Evolutionary conservation across 164 flowering plant genomes (phyloP), one percentile per base, ranked within the genome.

Genomic region (Umbellularia californica): DNA sequence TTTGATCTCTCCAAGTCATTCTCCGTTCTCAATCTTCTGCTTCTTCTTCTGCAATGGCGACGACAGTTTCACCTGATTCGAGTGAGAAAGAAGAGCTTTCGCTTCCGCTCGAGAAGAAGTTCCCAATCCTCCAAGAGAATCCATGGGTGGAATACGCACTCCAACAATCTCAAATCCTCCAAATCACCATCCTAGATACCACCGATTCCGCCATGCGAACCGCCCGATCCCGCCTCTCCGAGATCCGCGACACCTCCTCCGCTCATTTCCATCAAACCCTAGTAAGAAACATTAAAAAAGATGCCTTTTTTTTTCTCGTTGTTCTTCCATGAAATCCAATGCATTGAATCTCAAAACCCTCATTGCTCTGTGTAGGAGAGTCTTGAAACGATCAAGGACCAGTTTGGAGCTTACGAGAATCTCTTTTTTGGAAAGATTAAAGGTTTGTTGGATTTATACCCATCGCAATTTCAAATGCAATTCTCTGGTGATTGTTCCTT

Each of bases 81-180:
- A 75, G 71, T 30, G 73, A 71, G 33, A 76, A 70, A 27, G 12
- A 47, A 10, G n/a, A 19, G 5, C 35, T 30, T 0, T 30, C 35
- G 66, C 24, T 24, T 19, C 51, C 24, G 28, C 74, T 5, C 10
- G 74, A 74, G 50, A 63, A 47, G 20, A 22, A 23, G 25, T 25
- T 64, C 17, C 52, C 63, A 70, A 68, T 75, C 70, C 71, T 76
- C 41, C 72, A 80, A 65, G 70, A 63, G 68, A 63, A 28, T 51
- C 87, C 88, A 41, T 92, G 95, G 97, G 78, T 88, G 75, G 93
- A 92, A 12, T 81, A 87, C 81, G 94, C 90, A 0, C 82, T 86
- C 35, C 83, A 88, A 12, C 94, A 90, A 74, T 93, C 90, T 58
- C 79, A 73, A 74, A 55, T 86, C 17, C 75, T 83, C 51, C 85